These are phyloP conservation scores for Xylaria curta DNA, from an alignment of 495 filamentous ascomycete species.

Conservation along the genomic window DNA sequence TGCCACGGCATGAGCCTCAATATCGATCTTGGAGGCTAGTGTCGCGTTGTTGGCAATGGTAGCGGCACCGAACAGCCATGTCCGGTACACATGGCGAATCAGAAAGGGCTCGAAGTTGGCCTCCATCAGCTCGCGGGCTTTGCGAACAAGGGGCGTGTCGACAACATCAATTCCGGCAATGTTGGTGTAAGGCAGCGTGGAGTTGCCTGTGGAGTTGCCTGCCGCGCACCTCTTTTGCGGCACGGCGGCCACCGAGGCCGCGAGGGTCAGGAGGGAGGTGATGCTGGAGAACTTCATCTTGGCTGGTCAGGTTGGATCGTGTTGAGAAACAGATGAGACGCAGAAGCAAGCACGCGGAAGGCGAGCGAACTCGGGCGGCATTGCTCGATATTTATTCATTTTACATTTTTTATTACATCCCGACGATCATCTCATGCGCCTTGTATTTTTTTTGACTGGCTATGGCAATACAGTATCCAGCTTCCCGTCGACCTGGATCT, in stretches of 20 bases:
- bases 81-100: constrained; percentile 35
- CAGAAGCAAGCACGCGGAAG: background rate
- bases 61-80: constrained; percentile 50
- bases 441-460: background rate
- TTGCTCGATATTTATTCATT: constrained; percentile 13
- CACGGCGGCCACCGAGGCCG: constrained; percentile 8
- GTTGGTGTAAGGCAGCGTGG: constrained; percentile 17
- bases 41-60: constrained; percentile 44
- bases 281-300: constrained; percentile 25
- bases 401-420: background rate
- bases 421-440: background rate
- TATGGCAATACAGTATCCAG: background rate
- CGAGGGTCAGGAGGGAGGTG: constrained; percentile 6
- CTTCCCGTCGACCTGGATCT: constrained; percentile 3
- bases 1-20: constrained; percentile 51
- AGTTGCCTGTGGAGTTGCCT: constrained; percentile 17
- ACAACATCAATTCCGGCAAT: constrained; percentile 33
- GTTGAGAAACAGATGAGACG: constrained; percentile 3
- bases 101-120: constrained; percentile 24
- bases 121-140: constrained; percentile 19
- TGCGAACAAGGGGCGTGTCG: constrained; percentile 30
- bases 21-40: constrained; percentile 38
- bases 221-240: constrained; percentile 12
- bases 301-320: constrained; percentile 11
- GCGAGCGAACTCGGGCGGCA: background rate